Base-by-base conservation (phyloP, 2,329 filamentous ascomycete genomes). In the Talaromyces sp. region DNA sequence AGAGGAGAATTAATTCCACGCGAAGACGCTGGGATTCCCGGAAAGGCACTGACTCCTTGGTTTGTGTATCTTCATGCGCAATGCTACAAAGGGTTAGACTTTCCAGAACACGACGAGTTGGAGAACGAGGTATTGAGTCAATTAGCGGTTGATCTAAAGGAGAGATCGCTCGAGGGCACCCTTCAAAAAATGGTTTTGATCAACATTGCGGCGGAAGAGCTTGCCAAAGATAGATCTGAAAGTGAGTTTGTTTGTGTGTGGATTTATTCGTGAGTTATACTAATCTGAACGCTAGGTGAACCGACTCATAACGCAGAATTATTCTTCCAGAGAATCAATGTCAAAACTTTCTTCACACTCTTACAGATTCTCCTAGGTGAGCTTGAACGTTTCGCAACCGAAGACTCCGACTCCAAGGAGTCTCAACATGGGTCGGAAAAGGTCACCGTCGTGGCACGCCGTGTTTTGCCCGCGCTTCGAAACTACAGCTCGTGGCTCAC, bases 1-100 rank as follows among this genome's bases (percentile, higher is more conserved):
- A 86, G 85, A 71, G 80, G 83, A 61, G 81, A 86, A 69, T 72
- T 85, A 65, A 79, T 77, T 59, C 74, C 71, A 43, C 75, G 71
- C 13, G 85, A 86, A 65, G 84, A 85, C 64, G 83, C 85, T 34
- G 76, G 77, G 61, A 74, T 78, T 60, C 74, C 77, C 15, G 76
- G 76, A 27, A 86, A 88, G 69, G 87, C 88, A 40, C 84, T 97
- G 64, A 82, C 89, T 56, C 86, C 88, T 61, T 95, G 93, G 89
- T 96, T 97, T 72, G 86, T 94, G 67, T 89, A 90, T 70, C 85
- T 97, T 51, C 94, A 97, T 75, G 92, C 92, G 58, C 88, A 90
- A 73, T 94, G 91, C 76, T 94, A 91, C 78, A 89, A 89, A 67
- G 93, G 92, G 36, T 84, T 89, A 67, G 84, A 88, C 53, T 93